phyloP scores from a whole-genome alignment of 192 early-diverging fungal species.

The Kickxella alabastrina region DNA sequence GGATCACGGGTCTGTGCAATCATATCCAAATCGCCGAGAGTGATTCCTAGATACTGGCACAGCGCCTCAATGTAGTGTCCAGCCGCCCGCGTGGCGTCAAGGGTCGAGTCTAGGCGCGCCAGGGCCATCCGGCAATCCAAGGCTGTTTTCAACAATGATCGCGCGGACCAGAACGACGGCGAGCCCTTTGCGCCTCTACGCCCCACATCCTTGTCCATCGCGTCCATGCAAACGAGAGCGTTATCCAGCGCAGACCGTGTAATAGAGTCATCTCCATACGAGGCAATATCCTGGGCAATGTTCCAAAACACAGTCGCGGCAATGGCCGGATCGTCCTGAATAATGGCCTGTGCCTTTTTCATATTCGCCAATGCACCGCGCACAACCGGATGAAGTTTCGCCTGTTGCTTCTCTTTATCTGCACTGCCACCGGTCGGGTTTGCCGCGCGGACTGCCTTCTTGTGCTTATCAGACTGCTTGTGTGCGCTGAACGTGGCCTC shows the following conservation, averaged over 20 bases:
- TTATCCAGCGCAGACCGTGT: slow-evolving; percentile 10
- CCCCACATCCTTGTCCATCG: slow-evolving; percentile 11
- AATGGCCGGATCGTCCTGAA: slow-evolving; percentile 29
- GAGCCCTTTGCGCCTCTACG: slow-evolving; percentile 28
- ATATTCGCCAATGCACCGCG: slow-evolving; percentile 7
- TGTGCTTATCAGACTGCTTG: slow-evolving; percentile 31
- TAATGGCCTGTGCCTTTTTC: slow-evolving; percentile 23
- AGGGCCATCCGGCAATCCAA: slow-evolving; percentile 36
- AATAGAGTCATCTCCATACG: slow-evolving; percentile 1
- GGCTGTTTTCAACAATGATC: slow-evolving; percentile 36
- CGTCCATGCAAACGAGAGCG: slow-evolving; percentile 17
- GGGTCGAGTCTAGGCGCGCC: slow-evolving; percentile 12
- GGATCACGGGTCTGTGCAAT: not conserved
- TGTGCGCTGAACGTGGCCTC: slow-evolving; percentile 17
- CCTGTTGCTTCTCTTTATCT: not conserved
- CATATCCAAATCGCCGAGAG: not conserved
- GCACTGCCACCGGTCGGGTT: not conserved
- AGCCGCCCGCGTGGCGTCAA: not conserved
- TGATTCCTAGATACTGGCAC: slow-evolving; percentile 30
- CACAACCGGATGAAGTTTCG: not conserved
- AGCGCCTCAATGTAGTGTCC: slow-evolving; percentile 14
- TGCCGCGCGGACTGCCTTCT: slow-evolving; percentile 10
- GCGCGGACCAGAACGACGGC: slow-evolving; percentile 19
- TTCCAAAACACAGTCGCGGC: slow-evolving; percentile 47
- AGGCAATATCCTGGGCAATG: slow-evolving; percentile 34